Base-by-base conservation (phyloP, 2,329 filamentous ascomycete species). In the Fusarium papillatum region DNA sequence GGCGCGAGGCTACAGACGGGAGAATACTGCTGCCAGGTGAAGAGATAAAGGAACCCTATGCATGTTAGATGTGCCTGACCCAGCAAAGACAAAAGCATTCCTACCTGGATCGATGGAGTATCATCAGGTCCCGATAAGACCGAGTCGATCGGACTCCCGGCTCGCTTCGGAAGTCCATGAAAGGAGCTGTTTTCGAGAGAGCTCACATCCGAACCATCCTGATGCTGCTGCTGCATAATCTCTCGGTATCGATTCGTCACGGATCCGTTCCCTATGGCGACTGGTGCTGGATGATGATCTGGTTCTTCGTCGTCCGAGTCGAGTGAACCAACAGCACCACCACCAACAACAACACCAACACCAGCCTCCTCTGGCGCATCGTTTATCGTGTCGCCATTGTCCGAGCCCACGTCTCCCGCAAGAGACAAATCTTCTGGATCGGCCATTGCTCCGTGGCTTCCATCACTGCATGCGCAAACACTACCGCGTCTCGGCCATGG, bases 21-120 rank as follows among this genome's bases (percentile, higher is more conserved):
- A 95, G 89, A 43, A 94, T 86, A 80, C 93, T 95, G 84, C 95
- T 95, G 43, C 92, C 90, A n/a, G 93, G 91, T 7, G 95, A 92
- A 31, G 90, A 93, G 66, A 91, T 81, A 43, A 89, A 82, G 31
- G 91, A 93, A 67, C 90, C 92, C 91, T 92, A 74, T n/a, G 70
- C 31, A 57, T 73, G 76, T 87, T 76, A 85, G 81, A 71, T 7
- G 17, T n/a, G 31, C 29, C 7, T 8, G 8, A 14, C 7, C 39
- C 16, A 46, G 48, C 3, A 24, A 57, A 24, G 59, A 64, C 14
- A 16, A 46, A 24, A 17, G 10, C n/a, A 16, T 31, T 78, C 88
- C 77, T 86, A 95, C 95, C 86, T 95, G 94, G 65, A 96, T 83
- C 22, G 96, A 98, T 29, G 95, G 95, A 11, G 95, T 93, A 82